Base-by-base conservation (phyloP, 2,329 filamentous ascomycete genomes). In the Blastomyces gilchristii region DNA sequence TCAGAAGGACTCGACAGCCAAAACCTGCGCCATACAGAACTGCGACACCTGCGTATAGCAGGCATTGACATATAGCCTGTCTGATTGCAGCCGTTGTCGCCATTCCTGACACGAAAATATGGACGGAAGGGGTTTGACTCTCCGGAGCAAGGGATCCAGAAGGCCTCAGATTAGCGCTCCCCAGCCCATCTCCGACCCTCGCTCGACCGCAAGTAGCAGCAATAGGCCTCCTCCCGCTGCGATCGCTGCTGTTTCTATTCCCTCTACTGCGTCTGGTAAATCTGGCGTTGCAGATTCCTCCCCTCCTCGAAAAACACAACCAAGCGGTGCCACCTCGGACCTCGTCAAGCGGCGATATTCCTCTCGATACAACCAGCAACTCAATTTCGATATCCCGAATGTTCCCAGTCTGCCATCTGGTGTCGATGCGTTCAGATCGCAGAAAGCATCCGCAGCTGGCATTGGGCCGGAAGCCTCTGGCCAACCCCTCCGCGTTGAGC, bases 281-380 rank as follows among this genome's bases (percentile, higher is more conserved):
- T 22, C 54, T 41, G 54, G 34, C 75, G 69, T 72, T 68, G 69
- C 71, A 54, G 69, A 68, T 63, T 68, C 71, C 50, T 64, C 72
- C 62, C 67, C 71, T 58, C 67, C 68, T 60, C 71, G 66, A 49
- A 72, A 74, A 76, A 49, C 76, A 77, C 65, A 72, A 77, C 63
- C 43, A 14, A 78, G 77, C 62, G 79, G 73, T 63, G 82, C 83
- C 69, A 87, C 86, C 52, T 84, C 85, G 22, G 93, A 99, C 74
- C 81, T 97, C 62, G 92, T 99, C 64, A 97, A 97, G 79, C 85
- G 91, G 69, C 83, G 94, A 69, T 99, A 97, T 77, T 97, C 94
- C 49, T 92, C 92, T 52, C 87, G 93, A 65, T 96, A 97, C 75
- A 93, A 91, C 70, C 86, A 89, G 67, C 76, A 87, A 0, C 88